A percentile compares a stretch with the other conserved stretches of the same genome.
Evolutionary conservation across 495 filamentous ascomycete genomes (phyloP).

Genomic region (Talaromyces ruber): DNA sequence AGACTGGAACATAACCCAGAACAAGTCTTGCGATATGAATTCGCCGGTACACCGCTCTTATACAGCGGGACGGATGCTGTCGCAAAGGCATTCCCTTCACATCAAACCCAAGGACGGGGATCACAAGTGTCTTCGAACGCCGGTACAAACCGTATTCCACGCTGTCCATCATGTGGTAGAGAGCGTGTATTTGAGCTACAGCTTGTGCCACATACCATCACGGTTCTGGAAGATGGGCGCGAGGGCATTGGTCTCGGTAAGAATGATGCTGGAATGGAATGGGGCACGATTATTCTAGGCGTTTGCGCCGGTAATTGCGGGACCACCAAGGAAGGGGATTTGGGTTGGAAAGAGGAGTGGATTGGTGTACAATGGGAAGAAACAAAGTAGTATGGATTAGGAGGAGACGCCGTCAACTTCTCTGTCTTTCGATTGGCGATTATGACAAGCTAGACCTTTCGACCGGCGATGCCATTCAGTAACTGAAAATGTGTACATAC

Average conservation of each 20-base stretch:
- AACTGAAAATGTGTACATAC: not conserved
- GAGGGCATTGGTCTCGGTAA: conserved; percentile 46
- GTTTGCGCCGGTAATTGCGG: conserved; percentile 71
- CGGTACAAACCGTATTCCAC: conserved; percentile 47
- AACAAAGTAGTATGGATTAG: conserved; percentile 19
- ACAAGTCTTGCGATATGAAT: conserved; percentile 90
- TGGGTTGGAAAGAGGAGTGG: conserved; percentile 88
- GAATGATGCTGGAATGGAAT: conserved; percentile 84
- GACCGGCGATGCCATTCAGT: not conserved
- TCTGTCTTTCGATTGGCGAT: not conserved
- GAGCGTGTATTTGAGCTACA: conserved; percentile 84
- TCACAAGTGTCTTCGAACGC: conserved; percentile 22
- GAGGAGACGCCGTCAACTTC: not conserved
- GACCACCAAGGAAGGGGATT: conserved; percentile 37
- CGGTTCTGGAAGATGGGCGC: conserved; percentile 75
- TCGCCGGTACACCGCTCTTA: conserved; percentile 67
- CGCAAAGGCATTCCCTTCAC: conserved; percentile 49
- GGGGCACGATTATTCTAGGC: conserved; percentile 90
- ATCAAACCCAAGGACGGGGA: conserved; percentile 14
- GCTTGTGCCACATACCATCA: conserved; percentile 83
- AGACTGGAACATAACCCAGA: conserved; percentile 85
- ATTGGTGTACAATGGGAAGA: conserved; percentile 97
- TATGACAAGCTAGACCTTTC: not conserved
- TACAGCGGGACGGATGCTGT: conserved; percentile 71
- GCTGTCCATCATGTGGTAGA: conserved; percentile 67